Base-by-base conservation (phyloP, 805 yeast genomes). In the Dipodascus geniculatus region DNA sequence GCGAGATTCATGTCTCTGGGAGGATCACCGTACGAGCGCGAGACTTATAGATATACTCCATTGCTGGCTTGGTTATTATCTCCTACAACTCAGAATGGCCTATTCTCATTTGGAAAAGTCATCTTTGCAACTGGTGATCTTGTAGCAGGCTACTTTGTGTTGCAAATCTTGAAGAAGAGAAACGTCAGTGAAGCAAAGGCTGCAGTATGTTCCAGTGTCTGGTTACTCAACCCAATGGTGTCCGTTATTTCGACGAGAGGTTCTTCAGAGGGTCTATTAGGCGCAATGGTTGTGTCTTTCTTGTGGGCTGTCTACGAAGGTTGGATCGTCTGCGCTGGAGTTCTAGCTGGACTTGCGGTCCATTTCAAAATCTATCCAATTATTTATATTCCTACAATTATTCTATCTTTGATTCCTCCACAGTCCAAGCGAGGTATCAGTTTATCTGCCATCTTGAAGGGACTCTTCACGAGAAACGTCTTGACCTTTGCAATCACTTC, bases 151-250 rank as follows among this genome's bases (percentile, higher is more conserved):
- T 64, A 73, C 44, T 65, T 89, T 48, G 74, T 81, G 57, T 62
- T 79, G 60, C 65, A 68, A 55, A 62, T 77, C 3, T 65, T 79
- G 53, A 59, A 69, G 24, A 53, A 56, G 24, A 56, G 64, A n/a
- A 62, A 64, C 16, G 63, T 58, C 44, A 55, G 64, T n/a, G 61
- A 61, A 48, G 48, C 61, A 3, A 71, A 70, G 49, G 71, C 73
- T n/a, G 55, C 76, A 11, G 58, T 72, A 3, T 71, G 81, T 47
- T 67, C 82, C 11, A 67, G 83, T 1, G 69, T 91, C 3, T 93
- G 98, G 98, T 73, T 93, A 19, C 73, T 88, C 60, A 93, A 93
- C 65, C 98, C 99, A 16, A 86, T 93, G 93, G 98, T 90, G 0
- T 80, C 84, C 31, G 88, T 96, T 0, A 93, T 93, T 50, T 82